A percentile compares a stretch with the other conserved stretches of the same genome.
phyloP scores from a whole-genome alignment of 2,329 filamentous ascomycete species.

The Stagonosporopsis cucurbitacearum region DNA sequence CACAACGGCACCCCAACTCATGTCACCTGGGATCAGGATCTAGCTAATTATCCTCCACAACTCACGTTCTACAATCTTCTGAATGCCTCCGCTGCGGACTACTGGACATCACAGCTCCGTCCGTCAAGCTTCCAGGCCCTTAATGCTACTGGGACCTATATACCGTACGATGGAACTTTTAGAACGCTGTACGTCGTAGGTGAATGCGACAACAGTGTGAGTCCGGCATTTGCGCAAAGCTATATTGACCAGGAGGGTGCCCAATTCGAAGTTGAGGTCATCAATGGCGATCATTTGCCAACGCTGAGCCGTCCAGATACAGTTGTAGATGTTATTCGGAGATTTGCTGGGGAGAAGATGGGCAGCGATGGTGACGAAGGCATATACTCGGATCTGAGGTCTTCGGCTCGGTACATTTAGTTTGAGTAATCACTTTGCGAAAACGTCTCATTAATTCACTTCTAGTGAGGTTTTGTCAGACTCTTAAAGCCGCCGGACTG shows the following conservation, averaged over 20 bases:
- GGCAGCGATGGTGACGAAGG: too few species aligned
- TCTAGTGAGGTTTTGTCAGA: too few species aligned
- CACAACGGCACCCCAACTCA: constrained; percentile 4
- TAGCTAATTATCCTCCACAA: constrained; percentile 20
- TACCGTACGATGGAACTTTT: constrained; percentile 36
- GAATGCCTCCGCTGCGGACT: constrained; percentile 1
- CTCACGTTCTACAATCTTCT: constrained; percentile 36
- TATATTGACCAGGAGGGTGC: constrained; percentile 29
- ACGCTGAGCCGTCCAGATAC: constrained; percentile 34
- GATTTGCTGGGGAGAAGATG: constrained; percentile 14
- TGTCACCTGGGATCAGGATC: constrained; percentile 23
- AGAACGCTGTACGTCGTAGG: constrained; percentile 30
- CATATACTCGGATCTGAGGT: too few species aligned
- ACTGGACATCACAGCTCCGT: constrained; percentile 21
- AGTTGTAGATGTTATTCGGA: constrained; percentile 24
- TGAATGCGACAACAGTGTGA: constrained; percentile 28
- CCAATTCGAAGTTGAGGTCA: constrained; percentile 20
- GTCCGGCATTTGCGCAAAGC: constrained; percentile 19
- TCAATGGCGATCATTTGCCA: constrained; percentile 31
- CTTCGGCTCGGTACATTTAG: too few species aligned
- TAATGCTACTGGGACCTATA: constrained; percentile 30
- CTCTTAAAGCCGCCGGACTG: not conserved
- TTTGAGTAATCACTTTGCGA: not conserved
- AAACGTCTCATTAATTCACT: too few species aligned
- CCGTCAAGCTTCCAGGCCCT: constrained; percentile 30